Evolutionary conservation across 352 stramenopile species (phyloP), one percentile per base, ranked within the genome.

Genomic region (Paralagenidium karlingii): DNA sequence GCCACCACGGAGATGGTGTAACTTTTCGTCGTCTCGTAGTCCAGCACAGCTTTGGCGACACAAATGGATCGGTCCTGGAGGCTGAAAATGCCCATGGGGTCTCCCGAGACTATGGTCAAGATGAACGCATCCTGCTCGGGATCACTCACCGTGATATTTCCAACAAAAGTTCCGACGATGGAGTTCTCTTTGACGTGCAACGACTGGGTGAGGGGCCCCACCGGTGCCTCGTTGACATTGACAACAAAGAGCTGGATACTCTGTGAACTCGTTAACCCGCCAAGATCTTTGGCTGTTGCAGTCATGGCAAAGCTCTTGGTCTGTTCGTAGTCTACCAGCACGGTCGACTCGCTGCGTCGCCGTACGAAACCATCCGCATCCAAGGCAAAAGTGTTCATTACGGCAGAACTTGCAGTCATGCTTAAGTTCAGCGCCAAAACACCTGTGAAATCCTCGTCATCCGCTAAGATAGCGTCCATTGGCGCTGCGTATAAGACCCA

Each of bases 381-480:
- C 27, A 31, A 13, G 11, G 31, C 51, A 12, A 59, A 30, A 24
- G 31, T 53, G 9, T 38, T 49, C 2, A 30, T 40, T n/a, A n/a
- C n/a, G n/a, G n/a, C n/a, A n/a, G n/a, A n/a, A n/a, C n/a, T n/a
- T n/a, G n/a, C n/a, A n/a, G n/a, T n/a, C n/a, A n/a, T n/a, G n/a
- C n/a, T n/a, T n/a, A n/a, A n/a, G n/a, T n/a, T n/a, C n/a, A n/a
- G n/a, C n/a, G n/a, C n/a, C n/a, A n/a, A n/a, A n/a, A n/a, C n/a
- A n/a, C n/a, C n/a, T n/a, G n/a, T n/a, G n/a, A n/a, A 38, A 15
- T 63, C 54, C 16, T 63, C 49, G 34, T 63, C 54, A 36, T 63
- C 54, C 5, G 19, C 49, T 0, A 47, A 1, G 0, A 63, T 32
- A 19, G 12, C 20, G 24, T 61, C 43, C 16, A 40, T 21, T 8